Evolutionary conservation across 2,329 filamentous ascomycete species (phyloP).

Genomic region (Penicillium occitanis): DNA sequence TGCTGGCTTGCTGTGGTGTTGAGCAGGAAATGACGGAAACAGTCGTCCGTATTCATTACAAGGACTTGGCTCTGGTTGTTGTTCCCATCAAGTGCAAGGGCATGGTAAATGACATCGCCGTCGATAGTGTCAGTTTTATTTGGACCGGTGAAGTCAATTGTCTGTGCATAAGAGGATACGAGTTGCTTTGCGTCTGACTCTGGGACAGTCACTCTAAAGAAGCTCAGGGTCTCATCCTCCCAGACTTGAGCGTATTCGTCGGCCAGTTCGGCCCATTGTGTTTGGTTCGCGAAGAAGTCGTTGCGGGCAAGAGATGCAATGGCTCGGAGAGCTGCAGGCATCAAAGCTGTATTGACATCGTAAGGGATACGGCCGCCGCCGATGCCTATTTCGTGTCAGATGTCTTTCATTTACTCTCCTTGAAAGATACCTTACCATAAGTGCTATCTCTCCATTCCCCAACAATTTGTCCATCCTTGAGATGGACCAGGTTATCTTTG

Average conservation of each 20-base stretch:
- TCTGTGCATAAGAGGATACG: slow-evolving; percentile 51
- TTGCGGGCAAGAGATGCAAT: slow-evolving; percentile 54
- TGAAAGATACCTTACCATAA: slow-evolving; percentile 43
- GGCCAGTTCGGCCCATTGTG: slow-evolving; percentile 52
- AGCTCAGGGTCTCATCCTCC: slow-evolving; percentile 60
- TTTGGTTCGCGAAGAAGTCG: slow-evolving; percentile 48
- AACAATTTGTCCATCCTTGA: slow-evolving; percentile 55
- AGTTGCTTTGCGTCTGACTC: slow-evolving; percentile 46
- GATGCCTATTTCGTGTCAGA: slow-evolving; percentile 34
- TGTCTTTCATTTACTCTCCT: neutral
- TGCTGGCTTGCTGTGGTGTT: slow-evolving; percentile 56
- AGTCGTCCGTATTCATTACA: slow-evolving; percentile 65
- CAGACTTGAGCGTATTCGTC: slow-evolving; percentile 57
- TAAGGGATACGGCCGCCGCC: slow-evolving; percentile 64
- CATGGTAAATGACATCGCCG: slow-evolving; percentile 54
- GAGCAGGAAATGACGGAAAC: slow-evolving; percentile 63
- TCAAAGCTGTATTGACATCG: slow-evolving; percentile 64
- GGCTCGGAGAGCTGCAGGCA: slow-evolving; percentile 60
- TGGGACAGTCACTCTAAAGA: slow-evolving; percentile 56
- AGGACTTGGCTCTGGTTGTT: slow-evolving; percentile 52
- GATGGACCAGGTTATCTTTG: slow-evolving; percentile 57
- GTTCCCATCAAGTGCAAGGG: slow-evolving; percentile 57
- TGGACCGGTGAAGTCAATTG: slow-evolving; percentile 47
- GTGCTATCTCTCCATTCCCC: slow-evolving; percentile 65
- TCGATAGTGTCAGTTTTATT: slow-evolving; percentile 46